A percentile compares a stretch with the other conserved stretches of the same genome.
Conservation (phyloP, 192 early-diverging fungal species). For the Phlyctochytrium planicorne region DNA sequence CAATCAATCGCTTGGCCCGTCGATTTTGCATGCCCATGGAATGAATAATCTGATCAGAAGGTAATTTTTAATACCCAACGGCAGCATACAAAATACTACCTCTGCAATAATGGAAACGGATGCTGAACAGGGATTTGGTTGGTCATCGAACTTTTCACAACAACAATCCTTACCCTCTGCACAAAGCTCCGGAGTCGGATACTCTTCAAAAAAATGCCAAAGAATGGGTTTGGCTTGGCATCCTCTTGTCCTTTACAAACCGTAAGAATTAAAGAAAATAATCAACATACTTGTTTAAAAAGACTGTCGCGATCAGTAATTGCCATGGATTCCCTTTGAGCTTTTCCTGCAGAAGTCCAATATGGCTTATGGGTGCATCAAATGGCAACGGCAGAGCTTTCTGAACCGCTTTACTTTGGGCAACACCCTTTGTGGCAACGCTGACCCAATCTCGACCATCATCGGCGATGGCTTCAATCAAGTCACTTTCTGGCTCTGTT, state of each 20-base stretch:
- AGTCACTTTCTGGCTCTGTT: too few species aligned
- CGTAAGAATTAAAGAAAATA: neutral
- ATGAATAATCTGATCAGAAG: constrained; percentile 1
- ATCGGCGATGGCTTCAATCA: too few species aligned
- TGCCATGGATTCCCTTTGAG: constrained; percentile 8
- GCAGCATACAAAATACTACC: too few species aligned
- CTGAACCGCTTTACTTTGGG: neutral
- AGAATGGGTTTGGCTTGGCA: constrained; percentile 7
- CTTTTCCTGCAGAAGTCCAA: constrained; percentile 13
- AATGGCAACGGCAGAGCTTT: neutral
- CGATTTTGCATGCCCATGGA: constrained; percentile 12
- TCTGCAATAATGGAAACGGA: neutral
- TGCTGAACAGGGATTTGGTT: neutral
- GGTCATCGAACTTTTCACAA: neutral
- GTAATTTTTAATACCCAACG: neutral
- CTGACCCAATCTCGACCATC: neutral
- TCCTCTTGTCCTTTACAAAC: constrained; percentile 11
- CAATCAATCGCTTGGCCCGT: constrained; percentile 5
- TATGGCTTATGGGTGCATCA: neutral
- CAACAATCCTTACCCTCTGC: neutral
- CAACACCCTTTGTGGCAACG: neutral
- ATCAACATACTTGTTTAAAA: constrained; percentile 8
- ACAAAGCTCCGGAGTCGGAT: constrained; percentile 10
- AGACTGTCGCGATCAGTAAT: constrained; percentile 11
- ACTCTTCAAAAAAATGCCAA: constrained; percentile 8